Conservation (phyloP, 371 early-diverging fungal species). For the Mycotypha africana region DNA sequence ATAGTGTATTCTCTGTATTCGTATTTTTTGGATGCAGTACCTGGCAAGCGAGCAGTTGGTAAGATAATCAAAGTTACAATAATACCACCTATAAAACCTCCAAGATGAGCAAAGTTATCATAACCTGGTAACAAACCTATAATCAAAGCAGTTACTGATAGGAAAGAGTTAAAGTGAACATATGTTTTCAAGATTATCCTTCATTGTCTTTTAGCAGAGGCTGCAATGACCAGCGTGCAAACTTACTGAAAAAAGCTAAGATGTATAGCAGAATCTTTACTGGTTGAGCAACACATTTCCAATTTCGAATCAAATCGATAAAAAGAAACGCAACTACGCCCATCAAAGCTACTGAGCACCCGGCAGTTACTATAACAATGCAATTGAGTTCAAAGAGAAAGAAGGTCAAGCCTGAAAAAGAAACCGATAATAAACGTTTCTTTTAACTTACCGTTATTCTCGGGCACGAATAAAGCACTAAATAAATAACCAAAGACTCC, state of each 20-base stretch:
- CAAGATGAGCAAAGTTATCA: conserved; percentile 72
- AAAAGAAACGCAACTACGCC: conserved; percentile 66
- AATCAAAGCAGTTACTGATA: background rate
- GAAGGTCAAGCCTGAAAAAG: too few species aligned
- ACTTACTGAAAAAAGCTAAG: background rate
- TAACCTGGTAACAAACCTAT: conserved; percentile 7
- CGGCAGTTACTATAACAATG: conserved; percentile 49
- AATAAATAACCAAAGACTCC: conserved; percentile 75
- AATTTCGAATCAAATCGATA: conserved; percentile 66
- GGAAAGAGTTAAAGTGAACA: too few species aligned
- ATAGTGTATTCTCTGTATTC: conserved; percentile 15
- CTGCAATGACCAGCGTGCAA: too few species aligned
- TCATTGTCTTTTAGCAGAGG: too few species aligned
- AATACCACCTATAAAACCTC: conserved; percentile 20
- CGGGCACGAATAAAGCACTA: conserved; percentile 55
- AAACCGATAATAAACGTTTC: too few species aligned
- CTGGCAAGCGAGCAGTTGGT: conserved; percentile 3
- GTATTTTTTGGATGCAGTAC: too few species aligned
- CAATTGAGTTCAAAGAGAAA: background rate
- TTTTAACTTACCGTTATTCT: conserved; percentile 31
- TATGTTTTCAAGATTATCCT: background rate
- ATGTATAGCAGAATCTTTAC: background rate
- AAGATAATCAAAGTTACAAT: conserved; percentile 26
- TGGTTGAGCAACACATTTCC: conserved; percentile 35
- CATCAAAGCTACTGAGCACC: conserved; percentile 71